Base-by-base conservation (phyloP, 129 eudicot genomes). In the Flaveria brownii region DNA sequence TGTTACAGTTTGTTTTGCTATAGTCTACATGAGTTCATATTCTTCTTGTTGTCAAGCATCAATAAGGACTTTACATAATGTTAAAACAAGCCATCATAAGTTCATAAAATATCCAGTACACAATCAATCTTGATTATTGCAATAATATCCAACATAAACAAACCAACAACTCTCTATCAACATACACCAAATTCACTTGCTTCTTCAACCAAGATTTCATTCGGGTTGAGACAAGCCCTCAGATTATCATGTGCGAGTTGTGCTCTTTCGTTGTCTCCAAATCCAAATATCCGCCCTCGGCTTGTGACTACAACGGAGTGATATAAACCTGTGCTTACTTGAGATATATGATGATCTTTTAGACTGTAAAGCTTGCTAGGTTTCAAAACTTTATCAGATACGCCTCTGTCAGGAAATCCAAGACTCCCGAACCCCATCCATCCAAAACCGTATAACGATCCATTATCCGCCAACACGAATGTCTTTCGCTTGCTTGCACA, bases 381-480 rank as follows among this genome's bases (percentile, higher is more conserved):
- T 43, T 67, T 82, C 68, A 90, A 60, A 72, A 94, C 74, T 80
- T 94, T 94, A 68, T 89, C 96, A 9, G 96, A 94, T 13, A 72
- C 82, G 9, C 89, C 91, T 77, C 87, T 81, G 56, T 94, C 90
- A 4, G 93, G 92, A 68, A 94, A 94, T 25, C 98, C 98, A n/a
- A 94, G 85, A 79, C 98, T 94, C 30, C 97, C 98, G 73, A 89
- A 94, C 3, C 85, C 98, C 97, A 94, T 91, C 96, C 97, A 91
- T 9, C 98, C 98, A 82, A 94, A 94, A 22, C 93, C 98, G 63
- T 88, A 87, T 39, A 94, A 68, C 39, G 85, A 85, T 45, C 98
- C 98, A 60, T 84, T 81, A 45, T 94, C 98, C 22, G 80, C 71
- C 51, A 94, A 77, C 59, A 94, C 97, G 78, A 94, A 94, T 3